Evolutionary conservation across 169 alveolate species (phyloP).

Genomic region (Eimeria falciformis): DNA sequence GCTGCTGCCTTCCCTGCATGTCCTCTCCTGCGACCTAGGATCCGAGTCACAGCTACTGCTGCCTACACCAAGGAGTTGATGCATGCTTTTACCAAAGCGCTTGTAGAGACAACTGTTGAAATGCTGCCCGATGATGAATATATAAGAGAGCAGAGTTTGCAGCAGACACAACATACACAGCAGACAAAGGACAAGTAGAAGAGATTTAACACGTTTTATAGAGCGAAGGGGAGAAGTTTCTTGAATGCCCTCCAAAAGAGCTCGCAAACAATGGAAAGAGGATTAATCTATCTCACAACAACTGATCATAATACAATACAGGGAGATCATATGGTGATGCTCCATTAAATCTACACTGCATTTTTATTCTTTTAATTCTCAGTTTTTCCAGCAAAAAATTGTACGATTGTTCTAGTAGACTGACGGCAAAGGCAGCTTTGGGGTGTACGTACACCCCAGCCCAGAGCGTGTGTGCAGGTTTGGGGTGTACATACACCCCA

Average conservation of each 20-base stretch:
- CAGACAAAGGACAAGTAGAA: background rate
- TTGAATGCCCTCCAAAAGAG: too few species aligned
- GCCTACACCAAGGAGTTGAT: constrained; percentile 82
- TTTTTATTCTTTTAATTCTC: too few species aligned
- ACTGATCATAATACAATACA: too few species aligned
- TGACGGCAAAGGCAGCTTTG: constrained; percentile 12
- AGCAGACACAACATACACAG: background rate
- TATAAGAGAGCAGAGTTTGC: too few species aligned
- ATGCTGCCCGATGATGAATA: constrained; percentile 75
- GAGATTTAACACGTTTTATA: background rate
- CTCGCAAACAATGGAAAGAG: too few species aligned
- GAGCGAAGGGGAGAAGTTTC: background rate
- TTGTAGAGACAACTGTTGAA: constrained; percentile 82
- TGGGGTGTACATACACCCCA: constrained; percentile 22
- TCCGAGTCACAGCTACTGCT: constrained; percentile 86
- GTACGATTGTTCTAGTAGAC: too few species aligned
- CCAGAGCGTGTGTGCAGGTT: too few species aligned
- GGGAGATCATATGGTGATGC: too few species aligned
- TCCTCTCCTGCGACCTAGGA: constrained; percentile 83
- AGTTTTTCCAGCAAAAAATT: too few species aligned
- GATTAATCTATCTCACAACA: too few species aligned
- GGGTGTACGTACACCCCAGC: too few species aligned
- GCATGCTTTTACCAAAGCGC: constrained; percentile 84
- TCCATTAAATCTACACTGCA: too few species aligned
- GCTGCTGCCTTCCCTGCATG: constrained; percentile 88